Conservation (phyloP, 192 early-diverging fungal genomes). For the Podila horticola region DNA sequence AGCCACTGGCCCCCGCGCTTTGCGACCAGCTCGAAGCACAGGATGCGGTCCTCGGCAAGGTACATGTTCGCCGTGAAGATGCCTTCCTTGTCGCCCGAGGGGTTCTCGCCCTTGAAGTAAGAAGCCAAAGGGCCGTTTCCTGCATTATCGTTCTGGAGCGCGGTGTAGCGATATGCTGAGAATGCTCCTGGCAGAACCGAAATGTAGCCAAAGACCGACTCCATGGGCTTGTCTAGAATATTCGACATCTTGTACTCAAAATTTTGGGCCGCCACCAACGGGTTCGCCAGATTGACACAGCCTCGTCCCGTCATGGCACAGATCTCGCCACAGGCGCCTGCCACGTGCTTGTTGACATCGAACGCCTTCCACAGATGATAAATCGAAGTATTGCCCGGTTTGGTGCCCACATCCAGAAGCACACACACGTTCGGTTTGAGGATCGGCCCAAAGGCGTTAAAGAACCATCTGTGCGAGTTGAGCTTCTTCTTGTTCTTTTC, state of each 20-base stretch:
- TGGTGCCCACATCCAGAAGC: constrained; percentile 83
- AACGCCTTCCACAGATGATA: constrained; percentile 86
- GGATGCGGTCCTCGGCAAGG: constrained; percentile 77
- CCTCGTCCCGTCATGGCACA: constrained; percentile 69
- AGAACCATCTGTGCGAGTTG: constrained; percentile 73
- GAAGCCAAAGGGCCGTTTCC: constrained; percentile 70
- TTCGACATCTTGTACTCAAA: constrained; percentile 84
- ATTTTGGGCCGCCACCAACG: constrained; percentile 82
- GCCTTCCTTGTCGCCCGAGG: constrained; percentile 62
- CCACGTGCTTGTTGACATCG: constrained; percentile 75
- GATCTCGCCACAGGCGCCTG: constrained; percentile 89
- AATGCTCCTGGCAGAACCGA: constrained; percentile 92
- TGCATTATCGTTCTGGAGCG: constrained; percentile 68
- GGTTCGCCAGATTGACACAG: constrained; percentile 71
- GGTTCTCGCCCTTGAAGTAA: constrained; percentile 83
- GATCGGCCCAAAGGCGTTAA: constrained; percentile 68
- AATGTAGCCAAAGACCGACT: constrained; percentile 95
- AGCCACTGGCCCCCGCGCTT: constrained; percentile 75
- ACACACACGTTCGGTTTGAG: constrained; percentile 71
- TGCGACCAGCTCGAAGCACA: constrained; percentile 83
- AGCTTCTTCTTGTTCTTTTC: constrained; percentile 76
- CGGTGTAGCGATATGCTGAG: constrained; percentile 80
- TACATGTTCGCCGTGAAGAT: constrained; percentile 78
- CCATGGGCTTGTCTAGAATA: constrained; percentile 84
- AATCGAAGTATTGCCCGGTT: constrained; percentile 73